phyloP scores from a whole-genome alignment of 2,329 filamentous ascomycete genomes.

The Coleophoma eucalyptorum region DNA sequence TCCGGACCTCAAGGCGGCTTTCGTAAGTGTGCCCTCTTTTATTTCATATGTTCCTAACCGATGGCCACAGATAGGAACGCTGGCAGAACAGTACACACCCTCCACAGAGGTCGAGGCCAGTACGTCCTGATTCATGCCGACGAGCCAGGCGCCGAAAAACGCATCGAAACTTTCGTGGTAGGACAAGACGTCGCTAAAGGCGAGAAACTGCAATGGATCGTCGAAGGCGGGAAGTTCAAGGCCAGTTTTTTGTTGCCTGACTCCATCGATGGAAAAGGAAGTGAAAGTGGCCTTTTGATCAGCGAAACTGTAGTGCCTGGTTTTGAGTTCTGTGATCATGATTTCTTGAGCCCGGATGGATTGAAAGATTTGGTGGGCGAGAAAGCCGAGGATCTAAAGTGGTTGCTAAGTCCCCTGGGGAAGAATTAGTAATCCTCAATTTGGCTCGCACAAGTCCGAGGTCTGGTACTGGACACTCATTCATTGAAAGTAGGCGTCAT shows the following conservation, averaged over 20 bases:
- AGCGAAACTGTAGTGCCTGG: slow-evolving; percentile 66
- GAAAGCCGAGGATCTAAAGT: slow-evolving; percentile 42
- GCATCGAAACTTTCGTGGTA: slow-evolving; percentile 62
- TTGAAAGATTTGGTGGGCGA: slow-evolving; percentile 48
- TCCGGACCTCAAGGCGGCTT: slow-evolving; percentile 52
- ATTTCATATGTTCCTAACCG: too few relatives aligned
- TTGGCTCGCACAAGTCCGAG: too few relatives aligned
- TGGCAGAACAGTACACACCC: slow-evolving; percentile 59
- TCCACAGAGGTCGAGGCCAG: slow-evolving; percentile 57
- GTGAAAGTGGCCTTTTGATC: slow-evolving; percentile 53
- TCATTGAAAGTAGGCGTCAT: too few relatives aligned
- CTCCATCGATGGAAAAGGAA: slow-evolving; percentile 27
- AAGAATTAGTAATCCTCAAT: slow-evolving; percentile 4
- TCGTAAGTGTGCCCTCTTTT: slow-evolving; percentile 21
- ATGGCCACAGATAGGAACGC: slow-evolving; percentile 45
- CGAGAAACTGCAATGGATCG: slow-evolving; percentile 64
- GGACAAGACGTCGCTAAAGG: slow-evolving; percentile 52
- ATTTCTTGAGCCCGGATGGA: slow-evolving; percentile 53
- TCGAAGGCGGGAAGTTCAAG: slow-evolving; percentile 66
- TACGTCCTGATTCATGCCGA: slow-evolving; percentile 63
- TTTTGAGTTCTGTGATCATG: slow-evolving; percentile 64
- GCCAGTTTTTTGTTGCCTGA: slow-evolving; percentile 55
- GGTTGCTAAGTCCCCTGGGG: slow-evolving; percentile 34
- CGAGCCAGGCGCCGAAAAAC: slow-evolving; percentile 35
- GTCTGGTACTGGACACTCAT: too few relatives aligned